Evolutionary conservation across 2,329 filamentous ascomycete species (phyloP).

Genomic region (Graphilbum sp.): DNA sequence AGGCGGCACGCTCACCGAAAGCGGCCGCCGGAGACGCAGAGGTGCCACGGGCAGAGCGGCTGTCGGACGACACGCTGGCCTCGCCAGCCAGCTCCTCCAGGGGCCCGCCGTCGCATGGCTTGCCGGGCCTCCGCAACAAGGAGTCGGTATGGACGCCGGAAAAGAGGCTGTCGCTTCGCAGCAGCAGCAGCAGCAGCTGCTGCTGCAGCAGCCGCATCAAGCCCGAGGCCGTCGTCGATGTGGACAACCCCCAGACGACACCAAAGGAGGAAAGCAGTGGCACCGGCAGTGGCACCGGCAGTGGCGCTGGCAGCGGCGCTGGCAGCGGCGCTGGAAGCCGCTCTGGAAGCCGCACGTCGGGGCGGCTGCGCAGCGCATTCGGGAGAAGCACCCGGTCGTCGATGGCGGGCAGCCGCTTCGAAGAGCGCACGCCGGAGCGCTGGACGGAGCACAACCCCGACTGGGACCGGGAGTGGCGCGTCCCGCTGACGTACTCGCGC

Average conservation of each 20-base stretch:
- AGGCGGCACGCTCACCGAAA: no score
- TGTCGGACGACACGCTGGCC: no score
- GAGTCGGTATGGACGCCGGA: slow-evolving; percentile 1
- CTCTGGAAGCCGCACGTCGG: neutral
- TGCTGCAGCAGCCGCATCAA: neutral
- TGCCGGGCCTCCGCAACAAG: neutral
- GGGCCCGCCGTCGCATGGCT: neutral
- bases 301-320: neutral
- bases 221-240: neutral
- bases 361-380: neutral
- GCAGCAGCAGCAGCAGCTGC: neutral
- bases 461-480: slow-evolving; percentile 37
- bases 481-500: slow-evolving; percentile 47
- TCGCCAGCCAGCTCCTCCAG: neutral
- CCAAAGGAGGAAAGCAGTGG: no score
- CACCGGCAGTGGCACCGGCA: neutral
- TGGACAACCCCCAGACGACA: slow-evolving; percentile 4
- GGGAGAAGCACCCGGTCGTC: neutral
- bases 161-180: neutral
- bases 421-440: slow-evolving; percentile 8
- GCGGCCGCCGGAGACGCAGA: no score
- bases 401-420: no score
- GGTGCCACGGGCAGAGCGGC: no score
- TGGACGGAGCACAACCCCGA: slow-evolving; percentile 35
- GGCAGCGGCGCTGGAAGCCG: neutral